Base-by-base conservation (phyloP, 208 protist genomes). In the Leptomonas seymouri region DNA sequence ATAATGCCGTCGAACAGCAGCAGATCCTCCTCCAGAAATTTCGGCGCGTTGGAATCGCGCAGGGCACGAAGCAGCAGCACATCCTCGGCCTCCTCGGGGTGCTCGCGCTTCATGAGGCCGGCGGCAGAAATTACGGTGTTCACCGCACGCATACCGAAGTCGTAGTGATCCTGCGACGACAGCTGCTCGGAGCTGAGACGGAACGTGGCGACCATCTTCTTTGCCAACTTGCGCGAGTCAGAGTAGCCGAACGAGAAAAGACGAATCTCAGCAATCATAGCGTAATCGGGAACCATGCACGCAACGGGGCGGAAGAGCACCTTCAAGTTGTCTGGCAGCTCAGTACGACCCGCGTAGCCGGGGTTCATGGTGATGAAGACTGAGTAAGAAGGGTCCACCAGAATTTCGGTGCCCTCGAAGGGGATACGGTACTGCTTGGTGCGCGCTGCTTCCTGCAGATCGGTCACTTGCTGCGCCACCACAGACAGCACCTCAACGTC, bases 351-450 rank as follows among this genome's bases (percentile, higher is more conserved):
- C 14, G 98, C 98, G 85, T 99, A 99, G 62, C 98, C 98, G 12
- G 98, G 98, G 84, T 99, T 99, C 98, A 99, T 99, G 18, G 97
- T 99, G 75, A 99, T 98, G 79, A 99, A 99, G 54, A 98, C 90
- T 36, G 97, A 93, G 81, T 97, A 95, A 0, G 95, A 90, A 20
- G 89, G 94, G 70, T 98, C 93, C 7, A 99, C 93, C 11, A 97
- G 55, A 57, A 98, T 97, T 71, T 98, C 94, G 16, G 91, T 93
- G 9, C 94, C 95, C 75, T 98, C 96, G 72, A 99, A 99, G n/a
- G 88, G 72, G 76, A 98, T 98, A 67, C 85, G 81, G 76, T 90
- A 93, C 73, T 96, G 89, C 58, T 76, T 58, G 16, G 71, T 73
- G 34, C 89, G 78, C 61, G 84, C 82, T 44, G 97, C 85, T 74